phyloP scores from a whole-genome alignment of 108 stramenopile genomes.

The Pseudonitzschia multistriata region DNA sequence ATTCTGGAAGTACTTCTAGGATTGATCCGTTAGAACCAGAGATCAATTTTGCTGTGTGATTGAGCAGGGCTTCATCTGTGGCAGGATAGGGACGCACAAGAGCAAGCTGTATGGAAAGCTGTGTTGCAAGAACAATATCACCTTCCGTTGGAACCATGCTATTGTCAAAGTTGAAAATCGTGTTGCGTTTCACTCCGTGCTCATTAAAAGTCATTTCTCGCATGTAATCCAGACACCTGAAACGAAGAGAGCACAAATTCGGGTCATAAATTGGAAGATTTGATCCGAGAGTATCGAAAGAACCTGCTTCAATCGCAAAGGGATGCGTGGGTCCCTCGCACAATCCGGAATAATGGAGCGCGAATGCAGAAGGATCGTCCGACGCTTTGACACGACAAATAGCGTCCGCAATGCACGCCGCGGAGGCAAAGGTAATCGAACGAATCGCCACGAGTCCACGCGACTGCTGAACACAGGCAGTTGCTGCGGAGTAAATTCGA shows the following conservation, averaged over 20 bases:
- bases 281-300: slow-evolving; percentile 91
- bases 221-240: slow-evolving; percentile 95
- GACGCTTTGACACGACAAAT: slow-evolving; percentile 90
- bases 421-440: slow-evolving; percentile 93
- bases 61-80: slow-evolving; percentile 60
- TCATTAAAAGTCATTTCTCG: slow-evolving; percentile 64
- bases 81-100: slow-evolving; percentile 70
- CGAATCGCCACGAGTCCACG: slow-evolving; percentile 95
- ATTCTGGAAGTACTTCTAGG: slow-evolving; percentile 95
- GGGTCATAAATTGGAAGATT: slow-evolving; percentile 94
- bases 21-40: slow-evolving; percentile 79
- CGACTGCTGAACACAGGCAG: slow-evolving; percentile 91
- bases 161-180: slow-evolving; percentile 89
- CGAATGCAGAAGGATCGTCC: slow-evolving; percentile 94
- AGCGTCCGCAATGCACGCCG: slow-evolving; percentile 94
- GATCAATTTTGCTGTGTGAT: slow-evolving; percentile 74
- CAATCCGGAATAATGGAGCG: slow-evolving; percentile 93
- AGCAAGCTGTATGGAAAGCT: slow-evolving; percentile 78
- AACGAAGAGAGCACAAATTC: slow-evolving; percentile 75
- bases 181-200: slow-evolving; percentile 70
- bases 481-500: slow-evolving; percentile 88
- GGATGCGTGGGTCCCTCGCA: slow-evolving; percentile 95
- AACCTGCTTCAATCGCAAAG: slow-evolving; percentile 94
- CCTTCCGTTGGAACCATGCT: slow-evolving; percentile 70
- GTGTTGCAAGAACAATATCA: slow-evolving; percentile 78